Percentiles rank a stretch among this genome's conserved stretches.
Conservation (phyloP, 139 green algal genomes). For the Coelastrella sp. region DNA sequence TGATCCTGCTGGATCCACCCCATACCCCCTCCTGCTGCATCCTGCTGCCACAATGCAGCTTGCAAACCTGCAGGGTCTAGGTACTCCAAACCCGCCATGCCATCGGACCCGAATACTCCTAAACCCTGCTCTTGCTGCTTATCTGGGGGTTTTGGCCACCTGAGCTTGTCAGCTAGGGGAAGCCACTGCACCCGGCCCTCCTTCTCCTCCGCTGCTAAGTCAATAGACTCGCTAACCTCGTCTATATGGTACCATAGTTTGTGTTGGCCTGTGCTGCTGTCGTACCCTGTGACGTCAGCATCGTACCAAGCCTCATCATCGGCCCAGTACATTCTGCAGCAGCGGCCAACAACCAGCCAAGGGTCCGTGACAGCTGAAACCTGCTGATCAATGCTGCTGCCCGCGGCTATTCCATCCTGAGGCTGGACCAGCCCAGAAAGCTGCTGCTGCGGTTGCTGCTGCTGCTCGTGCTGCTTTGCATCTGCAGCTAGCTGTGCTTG, state of each 20-base stretch:
- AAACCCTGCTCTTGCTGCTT: background rate
- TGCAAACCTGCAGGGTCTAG: too few species aligned
- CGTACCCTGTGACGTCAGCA: conserved; percentile 67
- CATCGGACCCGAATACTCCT: too few species aligned
- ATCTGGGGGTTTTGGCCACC: conserved; percentile 57
- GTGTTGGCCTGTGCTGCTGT: conserved; percentile 55
- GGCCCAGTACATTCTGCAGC: conserved; percentile 72
- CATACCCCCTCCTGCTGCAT: background rate
- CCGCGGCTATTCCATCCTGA: too few species aligned
- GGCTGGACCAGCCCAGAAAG: too few species aligned
- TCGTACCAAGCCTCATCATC: conserved; percentile 84
- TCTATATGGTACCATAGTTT: conserved; percentile 78
- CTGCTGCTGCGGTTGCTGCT: background rate
- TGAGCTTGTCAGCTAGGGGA: conserved; percentile 40
- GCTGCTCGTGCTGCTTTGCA: conserved; percentile 6
- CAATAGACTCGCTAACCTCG: conserved; percentile 54
- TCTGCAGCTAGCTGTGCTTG: conserved; percentile 28
- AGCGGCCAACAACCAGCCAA: conserved; percentile 46
- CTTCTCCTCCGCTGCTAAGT: conserved; percentile 62
- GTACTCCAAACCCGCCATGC: too few species aligned
- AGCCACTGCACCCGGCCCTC: conserved; percentile 72
- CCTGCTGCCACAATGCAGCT: background rate
- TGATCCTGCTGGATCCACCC: background rate
- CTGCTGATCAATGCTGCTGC: conserved; percentile 15
- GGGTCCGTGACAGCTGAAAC: background rate